Evolutionary conservation across 768 basidiomycete genomes (phyloP), one percentile per base, ranked within the genome.

Genomic region (Calocera viscosa): DNA sequence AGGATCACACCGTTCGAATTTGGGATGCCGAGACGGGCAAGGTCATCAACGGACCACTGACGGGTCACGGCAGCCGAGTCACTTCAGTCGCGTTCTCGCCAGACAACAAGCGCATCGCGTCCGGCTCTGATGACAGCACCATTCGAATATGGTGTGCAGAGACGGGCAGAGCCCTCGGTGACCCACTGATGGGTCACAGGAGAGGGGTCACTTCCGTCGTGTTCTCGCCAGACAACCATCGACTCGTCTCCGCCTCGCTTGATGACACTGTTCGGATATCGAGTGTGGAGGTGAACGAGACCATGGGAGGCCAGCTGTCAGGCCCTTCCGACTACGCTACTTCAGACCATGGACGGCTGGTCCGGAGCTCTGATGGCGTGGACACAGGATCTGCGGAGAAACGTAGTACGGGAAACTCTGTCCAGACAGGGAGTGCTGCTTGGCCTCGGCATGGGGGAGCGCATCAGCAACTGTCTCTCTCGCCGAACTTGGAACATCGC

Each of bases 401-500:
- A 32, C 39, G 16, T 1, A 28, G 43, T 35, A 3, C 11, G 41
- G 64, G 66, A 3, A 47, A 5, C 8, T 47, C 43, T 17, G 43
- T 47, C 16, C 71, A 73, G 1, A 77, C 78, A 69, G 73, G 76
- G 53, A n/a, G 70, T 43, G 74, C 77, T 72, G n/a, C n/a, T n/a
- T n/a, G n/a, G n/a, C n/a, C n/a, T n/a, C n/a, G n/a, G n/a, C n/a
- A n/a, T n/a, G n/a, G n/a, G n/a, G n/a, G n/a, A n/a, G n/a, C n/a
- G n/a, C n/a, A n/a, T n/a, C n/a, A n/a, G n/a, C n/a, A n/a, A n/a
- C 43, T 47, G 43, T 47, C 43, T 7, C 24, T 47, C 16, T 47
- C 43, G 7, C 43, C 43, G 7, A 3, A 8, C 24, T 3, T 3
- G 24, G 19, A 7, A 3, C 43, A 47, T 19, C 43, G 19, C 7